Percentiles rank a stretch among this genome's conserved stretches.
These are phyloP conservation scores for Pythium insidiosum DNA, from an alignment of 352 stramenopile species.

Conservation along the genomic window DNA sequence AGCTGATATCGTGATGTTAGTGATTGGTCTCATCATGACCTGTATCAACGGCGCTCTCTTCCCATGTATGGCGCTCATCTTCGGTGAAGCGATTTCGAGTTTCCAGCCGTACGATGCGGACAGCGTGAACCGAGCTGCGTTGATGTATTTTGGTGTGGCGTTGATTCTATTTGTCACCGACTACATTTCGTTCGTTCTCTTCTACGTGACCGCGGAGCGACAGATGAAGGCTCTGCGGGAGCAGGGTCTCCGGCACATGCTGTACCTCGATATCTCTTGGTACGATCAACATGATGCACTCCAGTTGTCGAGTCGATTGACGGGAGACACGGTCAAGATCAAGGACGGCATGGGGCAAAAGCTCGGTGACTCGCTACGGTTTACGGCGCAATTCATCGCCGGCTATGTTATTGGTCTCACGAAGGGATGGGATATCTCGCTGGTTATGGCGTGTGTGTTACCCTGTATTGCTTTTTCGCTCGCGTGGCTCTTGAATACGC, in stretches of 20 bases:
- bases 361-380: slow-evolving; percentile 11
- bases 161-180: slow-evolving; percentile 23
- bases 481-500: slow-evolving; percentile 4
- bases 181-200: slow-evolving; percentile 18
- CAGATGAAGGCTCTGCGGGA: slow-evolving; percentile 19
- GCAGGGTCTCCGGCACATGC: slow-evolving; percentile 10
- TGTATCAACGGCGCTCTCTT: slow-evolving; percentile 23
- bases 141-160: slow-evolving; percentile 11
- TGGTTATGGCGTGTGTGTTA: slow-evolving; percentile 12
- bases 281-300: slow-evolving; percentile 16
- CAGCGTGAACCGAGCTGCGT: slow-evolving; percentile 10
- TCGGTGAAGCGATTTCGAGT: slow-evolving; percentile 21
- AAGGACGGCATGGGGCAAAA: slow-evolving; percentile 37
- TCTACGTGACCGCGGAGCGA: slow-evolving; percentile 17
- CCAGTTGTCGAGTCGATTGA: slow-evolving; percentile 13
- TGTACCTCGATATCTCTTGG: slow-evolving; percentile 16
- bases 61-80: slow-evolving; percentile 32
- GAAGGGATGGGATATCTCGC: slow-evolving; percentile 13
- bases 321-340: slow-evolving; percentile 21
- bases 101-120: slow-evolving; percentile 18
- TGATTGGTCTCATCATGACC: slow-evolving; percentile 16
- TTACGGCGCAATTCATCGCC: slow-evolving; percentile 6
- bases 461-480: slow-evolving; percentile 6
- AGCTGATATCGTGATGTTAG: slow-evolving; percentile 15
- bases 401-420: slow-evolving; percentile 11